These are phyloP conservation scores for Russula sp. DNA, from an alignment of 768 basidiomycete species.

Conservation along the genomic window DNA sequence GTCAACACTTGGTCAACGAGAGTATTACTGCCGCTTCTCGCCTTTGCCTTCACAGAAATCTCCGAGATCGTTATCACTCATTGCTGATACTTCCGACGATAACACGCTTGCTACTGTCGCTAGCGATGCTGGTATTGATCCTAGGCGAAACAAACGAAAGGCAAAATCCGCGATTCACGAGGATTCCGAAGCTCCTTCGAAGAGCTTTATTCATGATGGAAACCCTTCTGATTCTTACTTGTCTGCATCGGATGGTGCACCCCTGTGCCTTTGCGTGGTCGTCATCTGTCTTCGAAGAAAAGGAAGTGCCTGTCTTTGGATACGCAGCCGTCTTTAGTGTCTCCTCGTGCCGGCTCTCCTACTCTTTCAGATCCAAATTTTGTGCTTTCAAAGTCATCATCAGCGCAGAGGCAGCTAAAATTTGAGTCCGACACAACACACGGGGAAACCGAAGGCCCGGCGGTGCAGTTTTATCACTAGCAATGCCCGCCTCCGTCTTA, in stretches of 20 bases:
- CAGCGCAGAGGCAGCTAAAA: not conserved
- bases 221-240: constrained; percentile 4
- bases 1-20: not conserved
- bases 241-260: constrained; percentile 16
- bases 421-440: not conserved
- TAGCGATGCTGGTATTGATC: not conserved
- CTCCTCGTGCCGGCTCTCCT: not conserved
- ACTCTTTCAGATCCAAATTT: not conserved
- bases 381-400: not conserved
- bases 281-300: constrained; percentile 8
- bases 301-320: constrained; percentile 11
- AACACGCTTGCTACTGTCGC: not conserved
- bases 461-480: not conserved
- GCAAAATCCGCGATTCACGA: not conserved
- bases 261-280: not conserved
- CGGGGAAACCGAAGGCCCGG: not conserved
- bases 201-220: not conserved
- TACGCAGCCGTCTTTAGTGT: not conserved
- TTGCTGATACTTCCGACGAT: not conserved
- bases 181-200: not conserved
- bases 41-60: not conserved
- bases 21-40: not conserved
- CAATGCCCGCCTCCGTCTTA: not conserved
- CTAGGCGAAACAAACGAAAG: constrained; percentile 17
- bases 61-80: not conserved